Evolutionary conservation across 345 rosid species (phyloP).

Genomic region (Lumnitzera littorea): DNA sequence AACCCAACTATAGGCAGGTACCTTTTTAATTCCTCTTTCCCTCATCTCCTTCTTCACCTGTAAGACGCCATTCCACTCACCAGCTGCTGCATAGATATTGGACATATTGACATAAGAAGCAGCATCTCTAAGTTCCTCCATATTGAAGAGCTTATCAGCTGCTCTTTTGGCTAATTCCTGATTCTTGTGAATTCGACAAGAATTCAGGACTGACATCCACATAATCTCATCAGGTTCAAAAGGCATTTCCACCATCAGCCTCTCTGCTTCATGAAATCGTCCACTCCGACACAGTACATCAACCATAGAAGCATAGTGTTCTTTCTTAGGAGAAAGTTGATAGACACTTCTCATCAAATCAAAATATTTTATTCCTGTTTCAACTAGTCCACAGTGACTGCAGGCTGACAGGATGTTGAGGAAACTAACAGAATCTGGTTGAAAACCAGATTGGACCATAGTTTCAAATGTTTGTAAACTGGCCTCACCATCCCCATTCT

Average conservation of each 20-base stretch:
- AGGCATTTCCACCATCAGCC: constrained; percentile 61
- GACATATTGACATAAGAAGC: constrained; percentile 80
- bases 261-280: constrained; percentile 57
- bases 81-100: constrained; percentile 65
- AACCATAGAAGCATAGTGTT: constrained; percentile 64
- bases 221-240: constrained; percentile 71
- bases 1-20: constrained; percentile 79
- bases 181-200: constrained; percentile 85
- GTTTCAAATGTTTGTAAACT: constrained; percentile 45
- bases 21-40: constrained; percentile 65
- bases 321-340: constrained; percentile 51
- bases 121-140: constrained; percentile 75
- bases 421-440: constrained; percentile 70
- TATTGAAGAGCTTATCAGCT: constrained; percentile 51
- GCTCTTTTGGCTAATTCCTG: constrained; percentile 59
- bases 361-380: constrained; percentile 58
- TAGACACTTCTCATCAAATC: constrained; percentile 41
- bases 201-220: constrained; percentile 82
- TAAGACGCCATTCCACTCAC: constrained; percentile 63
- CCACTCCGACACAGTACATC: constrained; percentile 69
- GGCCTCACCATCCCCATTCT: constrained; percentile 66
- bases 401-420: constrained; percentile 70
- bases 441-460: constrained; percentile 55
- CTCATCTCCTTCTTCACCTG: constrained; percentile 75
- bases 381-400: constrained; percentile 73